Evolutionary conservation across 2,329 filamentous ascomycete genomes (phyloP), one percentile per base, ranked within the genome.

Genomic region (Phialemoniopsis sp.): DNA sequence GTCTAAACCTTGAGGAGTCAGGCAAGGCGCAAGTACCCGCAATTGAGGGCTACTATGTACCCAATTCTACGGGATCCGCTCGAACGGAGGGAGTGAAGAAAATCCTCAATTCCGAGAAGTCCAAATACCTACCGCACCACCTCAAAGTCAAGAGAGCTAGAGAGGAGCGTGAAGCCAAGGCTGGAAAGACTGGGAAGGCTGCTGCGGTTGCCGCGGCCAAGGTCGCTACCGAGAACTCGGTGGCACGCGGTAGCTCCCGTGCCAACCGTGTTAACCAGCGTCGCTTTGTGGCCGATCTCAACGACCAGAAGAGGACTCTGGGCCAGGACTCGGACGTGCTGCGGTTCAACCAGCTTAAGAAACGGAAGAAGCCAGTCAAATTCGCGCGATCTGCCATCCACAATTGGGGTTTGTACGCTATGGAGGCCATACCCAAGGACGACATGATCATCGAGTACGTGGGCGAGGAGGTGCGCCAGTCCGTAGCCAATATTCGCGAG

Each of bases 361-460:
- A 97, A 68, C 87, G 93, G 45, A 98, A 97, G 80, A 98, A 98
- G 73, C 90, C 91, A 2, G 93, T 98, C 60, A 93, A 94, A 59
- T 98, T 98, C 64, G 93, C 91, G 41, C 81, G 93, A 33, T 98
- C 93, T 38, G 93, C 93, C 34, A 98, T 98, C 53, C 93, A 98
- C 66, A 97, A 96, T 55, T 98, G 93, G 93, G 93, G 93, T 19
- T 69, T 98, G 19, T 98, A 98, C 58, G 90, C 93, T 4, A 91
- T 96, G 73, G 93, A 98, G 66, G 93, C 95, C 57, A 98, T 98
- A 47, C 80, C 86, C 44, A 89, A 91, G 60, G 94, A 95, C 61
- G 93, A 98, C 64, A 96, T 98, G 89, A 98, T 98, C 59, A 98
- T 98, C 57, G 93, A 98, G 67, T 98, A 98, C 59, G 93, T 98